phyloP scores from a whole-genome alignment of 179 eudicot species.

The Beta corolliflora region DNA sequence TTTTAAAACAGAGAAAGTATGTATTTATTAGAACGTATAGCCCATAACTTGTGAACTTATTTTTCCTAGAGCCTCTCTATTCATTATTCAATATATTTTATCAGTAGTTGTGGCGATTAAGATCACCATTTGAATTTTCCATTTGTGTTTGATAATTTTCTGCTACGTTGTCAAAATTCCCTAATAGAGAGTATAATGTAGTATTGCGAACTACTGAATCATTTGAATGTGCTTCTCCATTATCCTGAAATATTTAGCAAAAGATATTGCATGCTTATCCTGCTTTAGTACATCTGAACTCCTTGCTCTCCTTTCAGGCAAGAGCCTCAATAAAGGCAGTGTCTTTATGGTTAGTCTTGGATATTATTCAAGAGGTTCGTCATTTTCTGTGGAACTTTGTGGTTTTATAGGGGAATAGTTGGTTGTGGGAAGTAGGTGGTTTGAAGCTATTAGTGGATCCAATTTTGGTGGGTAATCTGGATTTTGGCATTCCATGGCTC shows the following conservation, averaged over 20 bases:
- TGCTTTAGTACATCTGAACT: not conserved
- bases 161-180: not conserved
- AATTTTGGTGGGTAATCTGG: conserved; percentile 88
- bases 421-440: conserved; percentile 93
- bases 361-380: not conserved
- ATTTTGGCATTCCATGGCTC: conserved; percentile 94
- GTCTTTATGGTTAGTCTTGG: not conserved
- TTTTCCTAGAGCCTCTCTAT: no score
- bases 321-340: not conserved
- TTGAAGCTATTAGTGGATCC: conserved; percentile 86
- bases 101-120: not conserved
- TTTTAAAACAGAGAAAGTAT: no score
- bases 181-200: not conserved
- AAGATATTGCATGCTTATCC: not conserved
- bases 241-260: not conserved
- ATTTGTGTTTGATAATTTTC: not conserved
- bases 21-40: no score
- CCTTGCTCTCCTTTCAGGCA: not conserved
- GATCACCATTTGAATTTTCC: not conserved
- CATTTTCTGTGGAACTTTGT: not conserved
- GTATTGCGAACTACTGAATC: not conserved
- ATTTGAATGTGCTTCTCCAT: not conserved
- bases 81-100: not conserved
- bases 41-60: not conserved
- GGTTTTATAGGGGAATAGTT: conserved; percentile 73